Base-by-base conservation (phyloP, 1,139 yeast species). In the Sugiyamaella pinicola region DNA sequence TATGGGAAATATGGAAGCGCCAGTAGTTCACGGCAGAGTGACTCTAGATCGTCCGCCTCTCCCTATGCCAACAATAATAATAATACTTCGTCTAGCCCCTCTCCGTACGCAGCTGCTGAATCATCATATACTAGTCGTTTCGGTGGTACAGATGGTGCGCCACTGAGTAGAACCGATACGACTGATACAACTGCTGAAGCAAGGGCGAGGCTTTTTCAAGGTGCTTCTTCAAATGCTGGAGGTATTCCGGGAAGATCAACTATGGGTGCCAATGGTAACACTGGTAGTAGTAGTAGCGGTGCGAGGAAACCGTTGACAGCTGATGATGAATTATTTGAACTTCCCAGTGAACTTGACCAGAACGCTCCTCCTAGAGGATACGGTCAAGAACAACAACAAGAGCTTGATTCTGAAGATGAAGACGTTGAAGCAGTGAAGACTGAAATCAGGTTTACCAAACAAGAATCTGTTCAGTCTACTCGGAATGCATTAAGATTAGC, bases 381-480 rank as follows among this genome's bases (percentile, higher is more conserved):
- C 37, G 69, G 63, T 17, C 54, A 61, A 3, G 63, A 59, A 58
- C 80, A 79, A 57, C 73, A 76, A 68, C 70, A 77, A 67, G 71
- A 76, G 64, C 45, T 63, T 44, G 68, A 70, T 51, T 64, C 69
- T n/a, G 75, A 77, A 64, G 95, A 90, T 58, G 96, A 88, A 67
- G 98, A 90, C 59, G 90, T 91, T 17, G 96, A 89, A 65, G 89
- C 84, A 43, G 82, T 93, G 62, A 89, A 87, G 68, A 87, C 86
- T 61, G 91, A 91, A 63, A 86, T 88, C 58, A 77, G 89, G 56
- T 90, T 86, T 66, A 84, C 89, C 45, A 91, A 91, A 69, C 95
- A 89, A 64, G 95, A 89, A 64, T 85, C 96, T 1, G 83, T 90
- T 15, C 85, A 88, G 8, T 83, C 90, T 47, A 87, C 98, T 0